Evolutionary conservation across 169 alveolate species (phyloP), one percentile per base, ranked within the genome.

Genomic region (Eimeria sp.): DNA sequence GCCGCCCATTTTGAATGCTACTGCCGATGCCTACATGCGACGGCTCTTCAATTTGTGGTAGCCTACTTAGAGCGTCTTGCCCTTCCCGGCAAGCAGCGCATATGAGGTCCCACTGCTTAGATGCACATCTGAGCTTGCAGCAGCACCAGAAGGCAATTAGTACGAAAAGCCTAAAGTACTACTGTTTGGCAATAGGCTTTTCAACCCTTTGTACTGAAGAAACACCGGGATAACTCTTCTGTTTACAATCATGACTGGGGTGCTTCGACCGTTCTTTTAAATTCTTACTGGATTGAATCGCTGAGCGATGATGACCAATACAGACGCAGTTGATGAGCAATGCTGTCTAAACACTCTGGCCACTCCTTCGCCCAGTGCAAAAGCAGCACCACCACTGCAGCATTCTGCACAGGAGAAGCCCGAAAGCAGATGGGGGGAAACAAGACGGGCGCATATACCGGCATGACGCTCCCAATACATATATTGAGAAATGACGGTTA

Each of bases 291-390:
- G 75, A 87, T 87, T 61, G 83, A 61, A 40, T 87, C 94, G 67
- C 49, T 87, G 22, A 87, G 94, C 11, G 94, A 87, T 3, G 94
- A 87, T 27, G 80, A 27, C 94, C 94, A 87, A 49, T 87, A 65
- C 67, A 87, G 49, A 4, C 94, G 94, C 67, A 87, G 20, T 30
- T 87, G 94, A 61, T 87, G 94, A 25, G 94, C 94, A 40, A 87
- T 43, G 84, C 54, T 65, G 83, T 65, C 94, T n/a, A 87, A 67
- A 43, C 94, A 87, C 83, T 87, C 94, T 47, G 94, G 94, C 94
- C 94, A 87, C 82, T 87, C 94, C 83, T 87, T 87, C 20, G 83
- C 94, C 94, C 94, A 87, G 65, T 87, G 94, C 94, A 87, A 45
- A 51, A 87, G 94, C 83, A 87, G 63, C 43, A 87, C 94, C 82